Evolutionary conservation across 164 flowering plant genomes (phyloP), one percentile per base, ranked within the genome.

Genomic region (Vitis amurensis): DNA sequence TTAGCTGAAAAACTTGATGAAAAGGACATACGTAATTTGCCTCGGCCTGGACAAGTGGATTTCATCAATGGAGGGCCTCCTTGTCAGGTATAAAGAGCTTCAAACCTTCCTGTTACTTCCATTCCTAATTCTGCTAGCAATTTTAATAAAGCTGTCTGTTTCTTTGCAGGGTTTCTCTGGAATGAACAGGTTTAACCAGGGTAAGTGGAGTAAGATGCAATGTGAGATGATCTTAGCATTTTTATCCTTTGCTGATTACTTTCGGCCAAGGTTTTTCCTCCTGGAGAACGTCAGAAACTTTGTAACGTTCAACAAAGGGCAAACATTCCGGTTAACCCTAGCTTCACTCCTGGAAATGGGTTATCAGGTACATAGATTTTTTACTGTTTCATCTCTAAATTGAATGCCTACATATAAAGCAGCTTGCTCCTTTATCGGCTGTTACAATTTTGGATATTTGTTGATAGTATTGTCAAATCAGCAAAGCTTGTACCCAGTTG

Each of bases 21-120:
- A 74, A 78, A 85, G 62, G 87, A 81, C 48, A 74, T 85, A 14
- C 73, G 73, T 11, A 79, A 79, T 77, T 77, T 95, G 78, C 99
- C 99, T 2, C 57, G 78, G 50, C 99, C 99, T 17, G 98, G 99
- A 48, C 86, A 90, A 82, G 99, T 95, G 14, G 99, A 90, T 70
- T 93, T 93, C 77, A 95, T 95, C 64, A 95, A 89, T 78, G 99
- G 99, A 67, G 99, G 99, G 12, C 99, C 98, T 64, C 99, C 99
- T 5, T 94, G 98, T 58, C 98, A 94, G 91, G 94, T 86, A 37
- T 47, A 23, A 52, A n/a, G 11, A 50, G 31, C 44, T 31, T 31
- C 44, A 31, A 6, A 31, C 44, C 44, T 31, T 31, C 44, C 7
- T 31, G 9, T 62, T 29, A 9, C 44, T 30, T n/a, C 57, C 44